phyloP scores from a whole-genome alignment of 148 eudicot genomes.

The Chenopodium formosanum region DNA sequence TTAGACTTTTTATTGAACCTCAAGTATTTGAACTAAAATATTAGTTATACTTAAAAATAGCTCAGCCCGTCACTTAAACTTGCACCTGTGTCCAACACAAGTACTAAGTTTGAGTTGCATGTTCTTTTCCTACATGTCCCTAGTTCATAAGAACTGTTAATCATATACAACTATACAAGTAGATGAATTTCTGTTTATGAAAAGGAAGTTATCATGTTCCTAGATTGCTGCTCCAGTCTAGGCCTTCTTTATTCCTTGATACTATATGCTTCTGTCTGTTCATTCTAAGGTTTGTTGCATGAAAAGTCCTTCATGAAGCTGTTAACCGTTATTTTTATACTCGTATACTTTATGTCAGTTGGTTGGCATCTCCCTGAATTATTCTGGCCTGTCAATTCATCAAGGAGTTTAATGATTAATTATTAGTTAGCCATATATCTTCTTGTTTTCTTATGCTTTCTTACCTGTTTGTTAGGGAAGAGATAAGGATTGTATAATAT shows the following conservation, averaged over 20 bases:
- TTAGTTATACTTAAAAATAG: background rate
- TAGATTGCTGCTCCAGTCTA: background rate
- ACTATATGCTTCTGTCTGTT: background rate
- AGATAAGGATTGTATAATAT: constrained; percentile 89
- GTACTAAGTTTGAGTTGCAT: background rate
- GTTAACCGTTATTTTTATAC: background rate
- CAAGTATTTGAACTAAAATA: background rate
- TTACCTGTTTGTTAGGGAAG: constrained; percentile 60
- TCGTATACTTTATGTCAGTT: background rate
- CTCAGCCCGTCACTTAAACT: background rate
- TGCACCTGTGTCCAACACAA: background rate
- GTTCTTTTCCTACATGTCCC: no score
- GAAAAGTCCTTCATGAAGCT: background rate
- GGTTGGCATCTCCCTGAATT: background rate
- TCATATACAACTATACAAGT: background rate
- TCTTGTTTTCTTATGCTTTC: constrained; percentile 9
- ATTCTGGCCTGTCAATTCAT: background rate
- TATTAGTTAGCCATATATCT: background rate
- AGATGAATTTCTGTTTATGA: background rate
- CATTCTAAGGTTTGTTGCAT: no score
- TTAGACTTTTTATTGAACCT: background rate
- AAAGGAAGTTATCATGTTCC: background rate
- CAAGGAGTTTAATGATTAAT: background rate
- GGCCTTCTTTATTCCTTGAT: background rate
- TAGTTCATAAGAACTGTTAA: background rate